Percentiles rank a stretch among this genome's conserved stretches.
These are phyloP conservation scores for Babesia sp. DNA, from an alignment of 169 alveolate species.

Conservation along the genomic window DNA sequence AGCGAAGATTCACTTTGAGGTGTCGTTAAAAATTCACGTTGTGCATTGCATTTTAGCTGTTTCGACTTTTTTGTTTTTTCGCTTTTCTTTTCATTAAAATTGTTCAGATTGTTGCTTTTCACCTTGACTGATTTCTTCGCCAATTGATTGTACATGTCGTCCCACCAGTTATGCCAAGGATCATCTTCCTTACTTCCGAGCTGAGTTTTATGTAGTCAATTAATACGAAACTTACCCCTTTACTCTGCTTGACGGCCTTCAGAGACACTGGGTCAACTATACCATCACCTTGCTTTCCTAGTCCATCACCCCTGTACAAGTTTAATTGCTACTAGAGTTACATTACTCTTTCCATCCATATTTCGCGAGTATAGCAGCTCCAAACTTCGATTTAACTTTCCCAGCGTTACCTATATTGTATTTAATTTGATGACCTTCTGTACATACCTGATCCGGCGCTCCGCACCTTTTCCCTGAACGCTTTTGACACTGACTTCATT, in stretches of 20 bases:
- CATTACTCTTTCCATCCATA: slow-evolving; percentile 69
- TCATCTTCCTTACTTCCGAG: slow-evolving; percentile 32
- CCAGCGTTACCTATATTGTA: background rate
- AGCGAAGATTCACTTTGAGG: background rate
- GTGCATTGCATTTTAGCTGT: background rate
- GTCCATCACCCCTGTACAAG: slow-evolving; percentile 54
- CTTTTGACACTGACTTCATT: slow-evolving; percentile 29
- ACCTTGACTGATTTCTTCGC: slow-evolving; percentile 47
- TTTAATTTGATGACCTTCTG: background rate
- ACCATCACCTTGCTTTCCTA: slow-evolving; percentile 55
- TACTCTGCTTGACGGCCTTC: slow-evolving; percentile 14
- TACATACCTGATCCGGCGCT: background rate
- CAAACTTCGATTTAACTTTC: slow-evolving; percentile 35
- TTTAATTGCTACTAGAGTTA: background rate
- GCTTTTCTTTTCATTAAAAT: background rate
- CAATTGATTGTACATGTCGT: slow-evolving; percentile 54
- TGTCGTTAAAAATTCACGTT: background rate
- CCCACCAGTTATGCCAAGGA: slow-evolving; percentile 70
- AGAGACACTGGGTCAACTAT: slow-evolving; percentile 44
- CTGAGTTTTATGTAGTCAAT: background rate
- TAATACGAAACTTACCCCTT: slow-evolving; percentile 34
- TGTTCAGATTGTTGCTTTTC: background rate
- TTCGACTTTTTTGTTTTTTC: slow-evolving; percentile 1
- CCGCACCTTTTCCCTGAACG: slow-evolving; percentile 19
- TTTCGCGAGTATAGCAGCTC: slow-evolving; percentile 56